Evolutionary conservation across 805 yeast genomes (phyloP), one percentile per base, ranked within the genome.

Genomic region (Ogataea nonfermentans): DNA sequence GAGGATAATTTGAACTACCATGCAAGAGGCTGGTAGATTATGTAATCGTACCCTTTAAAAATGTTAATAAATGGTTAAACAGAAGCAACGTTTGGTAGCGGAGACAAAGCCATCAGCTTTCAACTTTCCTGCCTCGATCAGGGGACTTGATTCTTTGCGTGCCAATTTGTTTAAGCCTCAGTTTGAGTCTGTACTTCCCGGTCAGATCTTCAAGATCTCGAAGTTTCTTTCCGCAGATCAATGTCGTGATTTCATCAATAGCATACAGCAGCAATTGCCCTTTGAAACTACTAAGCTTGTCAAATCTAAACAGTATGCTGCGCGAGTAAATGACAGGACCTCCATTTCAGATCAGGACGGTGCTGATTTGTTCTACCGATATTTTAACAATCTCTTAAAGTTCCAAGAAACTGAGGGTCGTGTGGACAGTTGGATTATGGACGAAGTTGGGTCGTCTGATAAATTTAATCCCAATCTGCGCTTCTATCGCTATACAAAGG

Each of bases 401-500:
- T 57, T 55, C 5, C 57, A 63, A 6, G 57, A 49, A 9, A 55
- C 57, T 30, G 63, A 62, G 14, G 47, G 46, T 1, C 61, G 51
- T 8, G 57, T 63, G 8, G 66, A 61, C 2, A 36, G 52, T 11
- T 57, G 56, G 54, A 52, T 50, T 3, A 45, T 6, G 39, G 45
- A 33, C 0, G 65, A 57, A 9, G 74, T 77, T 49, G 15, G 35
- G 0, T 36, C 37, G 9, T 78, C 78, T 0, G 55, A 55, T 19
- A 79, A 80, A 0, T 63, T 79, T 31, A 78, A 78, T 43, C 76
- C 81, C 1, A 77, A 78, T 39, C 52, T 79, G 10, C 53, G 86
- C 26, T 56, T 78, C 4, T 79, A 79, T 53, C 49, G 84, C 32
- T 79, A 79, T 52, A 49, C 53, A 2, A 63, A 66, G 44, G 83